Conservation (phyloP, 345 rosid species). For the Conringia planisiliqua region DNA sequence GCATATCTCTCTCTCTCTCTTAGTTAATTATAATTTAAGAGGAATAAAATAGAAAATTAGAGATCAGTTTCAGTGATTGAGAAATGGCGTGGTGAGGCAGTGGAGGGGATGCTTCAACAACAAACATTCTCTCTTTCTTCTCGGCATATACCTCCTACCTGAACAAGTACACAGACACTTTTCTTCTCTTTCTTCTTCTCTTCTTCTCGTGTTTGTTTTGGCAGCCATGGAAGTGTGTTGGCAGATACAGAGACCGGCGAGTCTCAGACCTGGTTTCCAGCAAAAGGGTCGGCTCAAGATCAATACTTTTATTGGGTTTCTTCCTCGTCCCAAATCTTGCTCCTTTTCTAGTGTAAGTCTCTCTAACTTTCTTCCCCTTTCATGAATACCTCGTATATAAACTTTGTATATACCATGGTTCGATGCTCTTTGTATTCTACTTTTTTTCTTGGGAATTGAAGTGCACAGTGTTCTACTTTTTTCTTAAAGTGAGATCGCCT, state of each 20-base stretch:
- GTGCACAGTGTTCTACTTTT: neutral
- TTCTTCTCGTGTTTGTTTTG: neutral
- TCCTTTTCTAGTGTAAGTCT: conserved; percentile 36
- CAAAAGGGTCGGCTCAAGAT: conserved; percentile 41
- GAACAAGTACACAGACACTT: neutral
- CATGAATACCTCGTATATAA: neutral
- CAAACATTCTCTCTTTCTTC: conserved; percentile 18
- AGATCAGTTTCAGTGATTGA: conserved; percentile 28
- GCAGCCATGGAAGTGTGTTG: conserved; percentile 62
- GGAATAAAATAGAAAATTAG: neutral
- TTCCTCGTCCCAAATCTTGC: conserved; percentile 35
- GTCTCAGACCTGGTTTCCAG: conserved; percentile 35
- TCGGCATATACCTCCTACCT: conserved; percentile 4
- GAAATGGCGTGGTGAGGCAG: conserved; percentile 21
- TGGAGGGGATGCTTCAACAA: conserved; percentile 24
- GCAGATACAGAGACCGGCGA: conserved; percentile 52
- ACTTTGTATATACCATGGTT: neutral
- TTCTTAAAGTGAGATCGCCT: neutral
- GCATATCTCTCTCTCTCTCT: neutral
- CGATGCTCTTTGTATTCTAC: conserved; percentile 13
- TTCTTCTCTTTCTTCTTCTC: neutral
- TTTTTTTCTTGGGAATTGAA: conserved; percentile 9
- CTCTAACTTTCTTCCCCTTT: neutral
- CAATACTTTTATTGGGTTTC: conserved; percentile 48
- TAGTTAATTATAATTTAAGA: neutral